Base-by-base conservation (phyloP, 495 filamentous ascomycete genomes). In the Recurvomyces mirabilis region DNA sequence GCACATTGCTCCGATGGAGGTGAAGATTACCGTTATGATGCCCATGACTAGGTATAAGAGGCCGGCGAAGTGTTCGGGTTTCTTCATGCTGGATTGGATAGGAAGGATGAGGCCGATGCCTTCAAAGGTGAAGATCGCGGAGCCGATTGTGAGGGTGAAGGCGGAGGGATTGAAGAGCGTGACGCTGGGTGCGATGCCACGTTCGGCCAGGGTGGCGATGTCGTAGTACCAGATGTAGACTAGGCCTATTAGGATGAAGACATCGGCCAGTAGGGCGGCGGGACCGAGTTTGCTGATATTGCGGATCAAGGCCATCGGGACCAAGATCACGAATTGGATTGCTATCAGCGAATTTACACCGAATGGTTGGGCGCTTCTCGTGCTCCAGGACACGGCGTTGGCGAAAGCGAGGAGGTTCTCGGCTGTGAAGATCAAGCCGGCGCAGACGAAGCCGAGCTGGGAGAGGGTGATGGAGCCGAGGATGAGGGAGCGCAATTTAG, bases 61-160 rank as follows among this genome's bases (percentile, higher is more conserved):
- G 46, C 61, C 63, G 47, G 70, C 65, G 53, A 81, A 81, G 14
- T 71, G 67, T 32, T 77, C 56, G 0, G 77, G 77, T 25, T 75
- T 52, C 17, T 66, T 65, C 77, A 81, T 81, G 22, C 70, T 73
- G 9, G 70, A 72, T 52, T 79, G 74, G 38, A 81, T 80, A 0
- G 77, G 77, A 1, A 81, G 61, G 42, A 81, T 74, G 14, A 81
- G 66, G 3, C 77, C 77, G 21, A 81, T 80, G 17, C 77, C 77
- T 58, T 81, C 77, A 42, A 79, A 81, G 1, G 76, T 78, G 58
- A 80, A 81, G 58, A 81, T 79, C 2, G 74, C 68, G 2, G 73
- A 66, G 40, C 77, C 77, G 39, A 81, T 65, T 31, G 73, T 79
- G 13, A 81, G 63, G 0, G 77, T 79, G 55, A 75, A 81, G 22